A percentile compares a stretch with the other conserved stretches of the same genome.
Evolutionary conservation across 164 flowering plant genomes (phyloP).

Genomic region (Tinospora cordifolia): DNA sequence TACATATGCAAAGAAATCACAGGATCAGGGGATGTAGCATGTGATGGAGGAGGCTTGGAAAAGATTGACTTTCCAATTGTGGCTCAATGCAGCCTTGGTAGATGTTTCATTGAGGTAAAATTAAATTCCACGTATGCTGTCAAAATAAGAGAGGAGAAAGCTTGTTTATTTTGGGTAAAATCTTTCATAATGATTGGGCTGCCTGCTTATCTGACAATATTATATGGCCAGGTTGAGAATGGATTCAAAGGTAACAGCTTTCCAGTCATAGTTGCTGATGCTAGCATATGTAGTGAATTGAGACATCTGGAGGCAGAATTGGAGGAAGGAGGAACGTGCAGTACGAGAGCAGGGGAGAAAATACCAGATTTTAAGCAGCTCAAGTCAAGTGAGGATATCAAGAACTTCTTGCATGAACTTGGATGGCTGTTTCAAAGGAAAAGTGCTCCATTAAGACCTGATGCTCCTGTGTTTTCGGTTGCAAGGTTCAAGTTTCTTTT

Average conservation of each 20-base stretch:
- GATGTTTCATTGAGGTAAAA: slow-evolving; percentile 77
- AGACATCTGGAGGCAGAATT: slow-evolving; percentile 64
- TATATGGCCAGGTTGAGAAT: slow-evolving; percentile 63
- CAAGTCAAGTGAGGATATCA: slow-evolving; percentile 47
- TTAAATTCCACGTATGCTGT: background rate
- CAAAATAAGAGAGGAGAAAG: too few relatives aligned
- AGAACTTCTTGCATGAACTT: slow-evolving; percentile 79
- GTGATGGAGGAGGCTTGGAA: slow-evolving; percentile 36
- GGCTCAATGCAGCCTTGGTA: slow-evolving; percentile 38
- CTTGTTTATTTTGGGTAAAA: background rate
- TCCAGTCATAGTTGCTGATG: slow-evolving; percentile 78
- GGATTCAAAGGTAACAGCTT: slow-evolving; percentile 74
- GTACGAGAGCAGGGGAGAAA: slow-evolving; percentile 27
- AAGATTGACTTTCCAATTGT: slow-evolving; percentile 35
- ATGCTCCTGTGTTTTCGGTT: slow-evolving; percentile 31
- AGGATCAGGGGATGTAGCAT: slow-evolving; percentile 20
- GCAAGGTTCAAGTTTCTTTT: slow-evolving; percentile 61
- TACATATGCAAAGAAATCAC: slow-evolving; percentile 41
- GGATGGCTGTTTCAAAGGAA: slow-evolving; percentile 87
- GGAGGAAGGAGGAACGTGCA: slow-evolving; percentile 26
- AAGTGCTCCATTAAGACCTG: slow-evolving; percentile 18
- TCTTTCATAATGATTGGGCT: background rate
- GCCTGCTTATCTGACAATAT: background rate
- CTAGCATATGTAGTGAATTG: slow-evolving; percentile 59
- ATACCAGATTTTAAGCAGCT: slow-evolving; percentile 28